A percentile compares a stretch with the other conserved stretches of the same genome.
phyloP scores from a whole-genome alignment of 73 alveolate genomes.

The Paramecium primaurelia region DNA sequence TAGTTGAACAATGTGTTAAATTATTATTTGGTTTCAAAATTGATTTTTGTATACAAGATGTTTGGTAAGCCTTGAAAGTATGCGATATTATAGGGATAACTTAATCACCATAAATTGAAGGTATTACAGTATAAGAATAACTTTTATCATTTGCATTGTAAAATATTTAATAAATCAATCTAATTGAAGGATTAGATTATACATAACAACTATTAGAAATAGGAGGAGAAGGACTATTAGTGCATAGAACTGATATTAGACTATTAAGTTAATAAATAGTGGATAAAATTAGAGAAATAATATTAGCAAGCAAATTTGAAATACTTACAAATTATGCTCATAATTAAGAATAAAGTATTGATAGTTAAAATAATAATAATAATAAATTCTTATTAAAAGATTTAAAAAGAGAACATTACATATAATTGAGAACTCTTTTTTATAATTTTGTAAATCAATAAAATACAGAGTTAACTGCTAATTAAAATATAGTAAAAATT shows the following conservation, averaged over 20 bases:
- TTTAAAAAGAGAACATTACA: conserved; percentile 19
- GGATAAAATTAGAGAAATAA: background rate
- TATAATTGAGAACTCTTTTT: background rate
- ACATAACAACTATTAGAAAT: background rate
- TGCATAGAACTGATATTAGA: conserved; percentile 24
- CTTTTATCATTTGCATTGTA: background rate
- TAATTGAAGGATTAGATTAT: conserved; percentile 37
- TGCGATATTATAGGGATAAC: conserved; percentile 5
- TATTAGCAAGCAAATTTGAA: background rate
- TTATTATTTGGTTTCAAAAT: conserved; percentile 34
- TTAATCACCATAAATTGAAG: background rate
- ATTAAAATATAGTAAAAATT: background rate
- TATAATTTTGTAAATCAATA: background rate
- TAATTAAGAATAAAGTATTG: background rate
- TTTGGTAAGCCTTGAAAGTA: conserved; percentile 17
- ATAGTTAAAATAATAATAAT: background rate
- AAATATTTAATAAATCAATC: background rate
- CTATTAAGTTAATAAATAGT: background rate
- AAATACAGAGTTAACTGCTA: background rate
- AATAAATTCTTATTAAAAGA: background rate
- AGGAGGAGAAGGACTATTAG: conserved; percentile 36
- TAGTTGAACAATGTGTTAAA: conserved; percentile 41
- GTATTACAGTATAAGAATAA: background rate
- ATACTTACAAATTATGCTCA: conserved; percentile 5
- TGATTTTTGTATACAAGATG: conserved; percentile 2